Conservation (phyloP, 2,329 filamentous ascomycete species). For the Calonectria montana region DNA sequence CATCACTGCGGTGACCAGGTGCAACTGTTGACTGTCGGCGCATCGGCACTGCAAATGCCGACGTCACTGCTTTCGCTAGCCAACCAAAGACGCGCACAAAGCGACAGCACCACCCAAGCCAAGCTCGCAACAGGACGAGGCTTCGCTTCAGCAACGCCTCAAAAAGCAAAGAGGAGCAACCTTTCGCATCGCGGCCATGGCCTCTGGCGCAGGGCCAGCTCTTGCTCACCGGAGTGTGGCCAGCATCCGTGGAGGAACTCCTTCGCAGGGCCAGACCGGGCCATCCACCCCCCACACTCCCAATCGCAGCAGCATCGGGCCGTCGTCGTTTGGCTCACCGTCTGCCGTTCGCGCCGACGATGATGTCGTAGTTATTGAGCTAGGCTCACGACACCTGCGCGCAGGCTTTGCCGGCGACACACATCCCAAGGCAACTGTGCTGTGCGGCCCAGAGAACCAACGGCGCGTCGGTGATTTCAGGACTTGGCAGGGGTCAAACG, state of each 20-base stretch:
- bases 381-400: constrained; percentile 82
- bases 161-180: neutral
- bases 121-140: constrained; percentile 26
- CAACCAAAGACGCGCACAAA: constrained; percentile 38
- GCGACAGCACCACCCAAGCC: constrained; percentile 26
- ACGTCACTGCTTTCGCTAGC: constrained; percentile 29
- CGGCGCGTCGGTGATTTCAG: constrained; percentile 85
- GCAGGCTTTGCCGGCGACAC: constrained; percentile 90
- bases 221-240: constrained; percentile 70
- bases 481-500: constrained; percentile 69
- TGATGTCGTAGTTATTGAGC: constrained; percentile 84
- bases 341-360: constrained; percentile 79
- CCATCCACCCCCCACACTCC: constrained; percentile 71
- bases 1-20: constrained; percentile 47
- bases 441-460: constrained; percentile 80
- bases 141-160: constrained; percentile 9
- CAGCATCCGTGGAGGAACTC: constrained; percentile 62
- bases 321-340: constrained; percentile 68
- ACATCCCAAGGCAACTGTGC: constrained; percentile 75
- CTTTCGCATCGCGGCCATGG: constrained; percentile 49
- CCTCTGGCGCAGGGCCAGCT: constrained; percentile 54
- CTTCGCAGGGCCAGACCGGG: constrained; percentile 47
- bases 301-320: constrained; percentile 59
- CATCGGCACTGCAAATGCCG: constrained; percentile 43
- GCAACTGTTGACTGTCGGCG: constrained; percentile 44